Conservation (phyloP, 306 rosid genomes). For the Lithocarpus polystachyus region DNA sequence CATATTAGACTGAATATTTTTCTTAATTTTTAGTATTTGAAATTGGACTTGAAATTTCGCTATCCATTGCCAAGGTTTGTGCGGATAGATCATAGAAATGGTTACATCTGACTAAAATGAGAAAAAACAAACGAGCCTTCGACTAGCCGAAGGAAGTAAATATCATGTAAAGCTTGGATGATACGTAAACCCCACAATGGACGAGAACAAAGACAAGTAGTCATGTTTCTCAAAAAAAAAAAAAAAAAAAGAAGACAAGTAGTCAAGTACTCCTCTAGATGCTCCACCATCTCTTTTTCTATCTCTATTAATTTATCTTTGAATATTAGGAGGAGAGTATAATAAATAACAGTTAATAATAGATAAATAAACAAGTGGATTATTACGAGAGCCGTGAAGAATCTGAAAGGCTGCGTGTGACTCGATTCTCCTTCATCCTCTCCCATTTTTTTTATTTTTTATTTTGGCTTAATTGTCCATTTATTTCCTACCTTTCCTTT, state of each 20-base stretch:
- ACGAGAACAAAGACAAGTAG: not conserved
- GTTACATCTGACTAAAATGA: too few relatives aligned
- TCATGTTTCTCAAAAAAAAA: too few relatives aligned
- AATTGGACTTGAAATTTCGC: too few relatives aligned
- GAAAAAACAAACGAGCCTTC: not conserved
- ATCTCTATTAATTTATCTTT: not conserved
- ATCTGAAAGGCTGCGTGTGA: constrained; percentile 16
- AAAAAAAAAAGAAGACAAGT: too few relatives aligned
- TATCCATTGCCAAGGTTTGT: too few relatives aligned
- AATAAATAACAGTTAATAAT: not conserved
- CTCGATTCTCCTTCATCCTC: not conserved
- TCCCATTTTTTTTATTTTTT: too few relatives aligned
- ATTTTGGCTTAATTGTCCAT: not conserved
- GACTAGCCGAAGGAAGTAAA: not conserved
- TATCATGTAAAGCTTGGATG: constrained; percentile 8
- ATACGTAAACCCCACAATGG: constrained; percentile 27
- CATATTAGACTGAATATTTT: not conserved
- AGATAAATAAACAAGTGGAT: constrained; percentile 7
- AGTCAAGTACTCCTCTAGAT: not conserved
- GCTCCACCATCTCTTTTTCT: not conserved
- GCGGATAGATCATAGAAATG: too few relatives aligned
- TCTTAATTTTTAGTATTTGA: too few relatives aligned
- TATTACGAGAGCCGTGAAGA: constrained; percentile 20
- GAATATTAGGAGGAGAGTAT: not conserved
- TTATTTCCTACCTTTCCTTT: not conserved